These are phyloP conservation scores for Ophiocordyceps australis DNA, from an alignment of 2,329 filamentous ascomycete species.

Conservation along the genomic window DNA sequence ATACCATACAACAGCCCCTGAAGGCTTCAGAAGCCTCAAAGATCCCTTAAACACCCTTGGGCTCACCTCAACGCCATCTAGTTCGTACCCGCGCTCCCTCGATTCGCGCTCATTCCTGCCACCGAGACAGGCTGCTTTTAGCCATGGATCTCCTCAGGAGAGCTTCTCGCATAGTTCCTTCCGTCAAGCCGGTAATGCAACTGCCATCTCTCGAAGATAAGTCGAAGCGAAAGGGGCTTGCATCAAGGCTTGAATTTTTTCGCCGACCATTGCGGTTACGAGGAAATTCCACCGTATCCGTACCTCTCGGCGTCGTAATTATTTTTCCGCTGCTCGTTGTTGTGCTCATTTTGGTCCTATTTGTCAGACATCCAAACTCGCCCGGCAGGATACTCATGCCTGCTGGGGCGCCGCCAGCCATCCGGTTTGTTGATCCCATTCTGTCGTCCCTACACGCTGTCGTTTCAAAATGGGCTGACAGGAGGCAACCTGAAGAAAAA, in stretches of 20 bases:
- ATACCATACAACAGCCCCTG: too few relatives aligned
- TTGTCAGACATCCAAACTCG: conserved; percentile 73
- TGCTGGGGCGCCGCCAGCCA: conserved; percentile 70
- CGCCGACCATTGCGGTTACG: conserved; percentile 71
- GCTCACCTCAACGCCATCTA: too few relatives aligned
- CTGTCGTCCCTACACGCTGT: background rate
- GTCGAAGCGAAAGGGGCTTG: conserved; percentile 19
- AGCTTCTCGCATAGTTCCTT: conserved; percentile 30
- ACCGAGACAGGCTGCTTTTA: conserved; percentile 8
- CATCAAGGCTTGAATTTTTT: conserved; percentile 57
- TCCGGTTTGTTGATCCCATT: conserved; percentile 44
- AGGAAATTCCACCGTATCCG: conserved; percentile 81
- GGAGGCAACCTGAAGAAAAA: conserved; percentile 44
- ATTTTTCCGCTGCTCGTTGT: conserved; percentile 85
- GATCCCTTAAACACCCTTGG: too few relatives aligned
- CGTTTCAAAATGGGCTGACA: conserved; percentile 5
- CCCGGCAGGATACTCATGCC: conserved; percentile 73
- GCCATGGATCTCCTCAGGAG: conserved; percentile 41
- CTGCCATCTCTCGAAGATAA: conserved; percentile 34
- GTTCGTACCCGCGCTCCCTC: background rate
- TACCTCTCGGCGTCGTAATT: conserved; percentile 82
- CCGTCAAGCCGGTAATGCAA: conserved; percentile 16
- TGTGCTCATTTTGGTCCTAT: conserved; percentile 75
- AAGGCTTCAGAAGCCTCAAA: too few relatives aligned
- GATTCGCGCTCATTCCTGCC: conserved; percentile 16